These are phyloP conservation scores for Cytospora schulzeri DNA, from an alignment of 2,329 filamentous ascomycete genomes.

Conservation along the genomic window DNA sequence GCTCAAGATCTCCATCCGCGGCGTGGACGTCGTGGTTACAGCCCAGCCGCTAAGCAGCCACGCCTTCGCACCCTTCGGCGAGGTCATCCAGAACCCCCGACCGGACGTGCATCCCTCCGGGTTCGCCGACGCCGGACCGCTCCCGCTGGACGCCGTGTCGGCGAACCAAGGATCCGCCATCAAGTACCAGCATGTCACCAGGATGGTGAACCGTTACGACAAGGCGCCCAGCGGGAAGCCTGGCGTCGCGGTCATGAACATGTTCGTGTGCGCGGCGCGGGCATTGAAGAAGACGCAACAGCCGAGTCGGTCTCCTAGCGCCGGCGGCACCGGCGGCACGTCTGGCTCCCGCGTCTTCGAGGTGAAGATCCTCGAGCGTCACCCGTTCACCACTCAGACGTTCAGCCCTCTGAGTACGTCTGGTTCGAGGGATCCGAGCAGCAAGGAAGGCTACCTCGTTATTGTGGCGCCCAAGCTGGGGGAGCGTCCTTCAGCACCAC, in stretches of 20 bases:
- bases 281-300: conserved; percentile 43
- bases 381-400: conserved; percentile 92
- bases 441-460: conserved; percentile 67
- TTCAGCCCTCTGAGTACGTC: conserved; percentile 73
- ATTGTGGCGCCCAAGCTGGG: conserved; percentile 79
- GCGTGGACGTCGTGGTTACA: conserved; percentile 50
- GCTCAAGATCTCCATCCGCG: conserved; percentile 46
- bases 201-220: conserved; percentile 70
- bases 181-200: conserved; percentile 82
- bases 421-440: conserved; percentile 32
- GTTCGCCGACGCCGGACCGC: conserved; percentile 31
- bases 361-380: conserved; percentile 79
- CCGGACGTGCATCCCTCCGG: conserved; percentile 55
- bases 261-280: conserved; percentile 83
- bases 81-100: conserved; percentile 75
- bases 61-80: conserved; percentile 78
- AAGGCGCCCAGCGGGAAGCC: conserved; percentile 60
- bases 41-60: conserved; percentile 68
- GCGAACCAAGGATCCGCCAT: conserved; percentile 88
- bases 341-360: conserved; percentile 52
- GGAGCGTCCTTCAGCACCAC: not conserved
- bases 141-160: conserved; percentile 54
- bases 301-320: conserved; percentile 4
- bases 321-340: too few relatives aligned
- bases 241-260: conserved; percentile 71